Evolutionary conservation across 2,329 filamentous ascomycete genomes (phyloP).

Genomic region (Pseudogymnoascus sp.): DNA sequence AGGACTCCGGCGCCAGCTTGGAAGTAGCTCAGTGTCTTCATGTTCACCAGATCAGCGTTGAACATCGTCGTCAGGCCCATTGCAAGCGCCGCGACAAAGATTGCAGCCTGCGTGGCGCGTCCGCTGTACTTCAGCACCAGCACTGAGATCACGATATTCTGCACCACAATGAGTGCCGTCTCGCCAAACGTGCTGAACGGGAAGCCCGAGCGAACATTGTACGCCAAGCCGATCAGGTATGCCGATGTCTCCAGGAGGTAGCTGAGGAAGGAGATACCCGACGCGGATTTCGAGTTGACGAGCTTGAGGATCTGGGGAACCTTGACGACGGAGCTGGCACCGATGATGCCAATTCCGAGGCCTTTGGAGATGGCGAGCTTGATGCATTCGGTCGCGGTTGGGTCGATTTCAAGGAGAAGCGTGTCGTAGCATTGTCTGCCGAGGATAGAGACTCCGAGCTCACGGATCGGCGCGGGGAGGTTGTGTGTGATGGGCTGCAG

Average conservation of each 20-base stretch:
- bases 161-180: conserved; percentile 81
- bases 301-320: conserved; percentile 96
- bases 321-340: conserved; percentile 85
- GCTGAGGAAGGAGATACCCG: conserved; percentile 80
- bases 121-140: conserved; percentile 81
- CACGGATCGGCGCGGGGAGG: conserved; percentile 67
- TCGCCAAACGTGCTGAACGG: conserved; percentile 97
- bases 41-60: conserved; percentile 57
- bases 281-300: conserved; percentile 68
- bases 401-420: conserved; percentile 78
- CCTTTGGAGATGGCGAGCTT: conserved; percentile 89
- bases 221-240: conserved; percentile 84
- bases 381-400: conserved; percentile 69
- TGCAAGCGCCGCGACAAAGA: conserved; percentile 72
- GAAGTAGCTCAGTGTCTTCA: conserved; percentile 46
- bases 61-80: conserved; percentile 66
- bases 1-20: conserved; percentile 80
- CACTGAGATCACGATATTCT: conserved; percentile 85
- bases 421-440: conserved; percentile 79
- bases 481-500: conserved; percentile 65
- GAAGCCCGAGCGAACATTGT: conserved; percentile 85
- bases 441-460: conserved; percentile 72
- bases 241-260: conserved; percentile 87
- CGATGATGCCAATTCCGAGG: conserved; percentile 89
- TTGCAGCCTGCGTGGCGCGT: conserved; percentile 59